Conservation (phyloP, 176 grass and related monocot species). For the Triticum urartu region DNA sequence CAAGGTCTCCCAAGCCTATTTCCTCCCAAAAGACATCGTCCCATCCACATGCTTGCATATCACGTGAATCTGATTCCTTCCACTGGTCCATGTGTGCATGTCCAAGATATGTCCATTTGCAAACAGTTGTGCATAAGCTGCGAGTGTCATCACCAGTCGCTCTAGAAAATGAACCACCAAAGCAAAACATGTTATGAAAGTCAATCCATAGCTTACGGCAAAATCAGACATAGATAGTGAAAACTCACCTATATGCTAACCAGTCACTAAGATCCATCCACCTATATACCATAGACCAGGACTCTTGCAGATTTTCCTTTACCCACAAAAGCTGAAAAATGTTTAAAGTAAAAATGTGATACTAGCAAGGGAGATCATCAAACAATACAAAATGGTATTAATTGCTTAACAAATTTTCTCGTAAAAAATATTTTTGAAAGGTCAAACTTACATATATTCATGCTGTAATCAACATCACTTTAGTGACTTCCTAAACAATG, state of each 20-base stretch:
- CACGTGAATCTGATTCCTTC: constrained; percentile 64
- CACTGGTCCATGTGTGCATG: constrained; percentile 80
- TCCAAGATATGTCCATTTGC: constrained; percentile 95
- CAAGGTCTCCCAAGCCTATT: constrained; percentile 84
- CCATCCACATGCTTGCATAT: constrained; percentile 96
- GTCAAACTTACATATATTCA: not conserved
- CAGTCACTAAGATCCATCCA: constrained; percentile 99
- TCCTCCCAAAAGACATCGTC: constrained; percentile 96
- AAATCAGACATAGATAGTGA: constrained; percentile 4
- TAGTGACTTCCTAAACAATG: not conserved
- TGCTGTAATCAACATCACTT: not conserved
- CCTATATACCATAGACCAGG: constrained; percentile 85
- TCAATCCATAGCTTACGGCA: not conserved
- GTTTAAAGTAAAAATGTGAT: not conserved
- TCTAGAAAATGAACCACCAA: constrained; percentile 47
- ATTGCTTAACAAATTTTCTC: not conserved
- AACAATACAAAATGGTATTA: not conserved
- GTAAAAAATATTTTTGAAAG: not conserved
- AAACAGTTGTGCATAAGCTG: constrained; percentile 94
- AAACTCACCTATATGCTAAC: constrained; percentile 87
- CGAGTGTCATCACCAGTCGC: constrained; percentile 94
- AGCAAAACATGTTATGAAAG: constrained; percentile 23
- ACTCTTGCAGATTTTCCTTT: constrained; percentile 94
- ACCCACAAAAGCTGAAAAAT: constrained; percentile 91
- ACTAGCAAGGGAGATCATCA: not conserved